Evolutionary conservation across 306 rosid species (phyloP), one percentile per base, ranked within the genome.

Genomic region (Cicer cuneatum): DNA sequence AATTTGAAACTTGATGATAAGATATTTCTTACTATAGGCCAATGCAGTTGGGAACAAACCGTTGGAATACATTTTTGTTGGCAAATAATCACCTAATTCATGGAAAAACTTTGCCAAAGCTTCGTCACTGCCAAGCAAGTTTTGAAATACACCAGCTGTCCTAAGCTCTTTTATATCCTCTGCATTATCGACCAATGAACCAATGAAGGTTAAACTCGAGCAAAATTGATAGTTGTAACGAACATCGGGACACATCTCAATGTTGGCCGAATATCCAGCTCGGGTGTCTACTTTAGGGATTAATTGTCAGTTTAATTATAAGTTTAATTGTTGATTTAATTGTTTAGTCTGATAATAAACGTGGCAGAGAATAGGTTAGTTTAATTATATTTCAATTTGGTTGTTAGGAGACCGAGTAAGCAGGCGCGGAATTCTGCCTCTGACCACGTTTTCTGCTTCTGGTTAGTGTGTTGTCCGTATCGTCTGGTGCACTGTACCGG

Each of bases 221-320:
- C 76, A 71, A 18, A 24, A 56, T 13, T 71, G 56, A 41, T 40
- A 56, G 4, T 41, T 42, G 15, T 8, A 5, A n/a, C 0, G 10
- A 21, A 71, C 41, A 71, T 71, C 54, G 4, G 76, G 56, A 56
- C 76, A 71, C 66, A 56, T 42, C 68, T 72, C n/a, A n/a, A n/a
- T n/a, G n/a, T n/a, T n/a, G n/a, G n/a, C n/a, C n/a, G n/a, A n/a
- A n/a, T n/a, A n/a, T n/a, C n/a, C n/a, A n/a, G n/a, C n/a, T n/a
- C n/a, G n/a, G n/a, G n/a, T n/a, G n/a, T n/a, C n/a, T n/a, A n/a
- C n/a, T n/a, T n/a, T n/a, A n/a, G n/a, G n/a, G n/a, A n/a, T n/a
- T n/a, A n/a, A n/a, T n/a, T n/a, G n/a, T n/a, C n/a, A n/a, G n/a
- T n/a, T n/a, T n/a, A n/a, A n/a, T n/a, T n/a, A n/a, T n/a, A n/a